These are phyloP conservation scores for Trichosporon asahii DNA, from an alignment of 1,284 basidiomycete genomes.

Conservation along the genomic window DNA sequence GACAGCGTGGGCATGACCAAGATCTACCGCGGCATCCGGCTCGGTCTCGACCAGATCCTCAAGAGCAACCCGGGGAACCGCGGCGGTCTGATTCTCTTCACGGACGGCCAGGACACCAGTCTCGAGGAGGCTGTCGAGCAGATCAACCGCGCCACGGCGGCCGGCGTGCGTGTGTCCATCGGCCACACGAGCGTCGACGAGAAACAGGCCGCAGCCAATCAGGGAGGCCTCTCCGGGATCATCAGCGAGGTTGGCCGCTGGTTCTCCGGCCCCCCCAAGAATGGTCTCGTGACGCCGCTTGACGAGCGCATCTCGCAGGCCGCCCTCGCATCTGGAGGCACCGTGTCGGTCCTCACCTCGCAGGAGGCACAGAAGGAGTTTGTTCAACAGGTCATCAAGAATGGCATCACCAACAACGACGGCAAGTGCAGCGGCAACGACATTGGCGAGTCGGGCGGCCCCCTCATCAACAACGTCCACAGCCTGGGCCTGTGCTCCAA, in stretches of 20 bases:
- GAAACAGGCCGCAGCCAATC: too few species aligned
- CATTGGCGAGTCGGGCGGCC: neutral
- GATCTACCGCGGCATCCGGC: neutral
- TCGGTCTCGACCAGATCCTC: neutral
- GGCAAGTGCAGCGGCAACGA: slow-evolving; percentile 13
- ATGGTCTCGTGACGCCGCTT: neutral
- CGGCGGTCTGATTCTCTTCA: slow-evolving; percentile 8
- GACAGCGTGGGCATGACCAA: neutral
- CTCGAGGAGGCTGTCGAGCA: neutral
- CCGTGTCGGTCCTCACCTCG: neutral
- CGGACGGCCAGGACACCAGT: slow-evolving; percentile 2
- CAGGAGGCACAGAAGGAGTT: neutral
- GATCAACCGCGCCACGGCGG: neutral
- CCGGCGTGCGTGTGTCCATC: slow-evolving; percentile 4
- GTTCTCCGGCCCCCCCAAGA: neutral
- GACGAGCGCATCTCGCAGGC: neutral
- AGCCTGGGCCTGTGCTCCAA: slow-evolving; percentile 15
- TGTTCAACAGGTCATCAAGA: neutral
- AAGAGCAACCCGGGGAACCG: neutral
- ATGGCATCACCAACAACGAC: slow-evolving; percentile 19
- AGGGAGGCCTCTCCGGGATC: too few species aligned
- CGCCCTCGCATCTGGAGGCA: neutral
- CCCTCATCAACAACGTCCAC: slow-evolving; percentile 5
- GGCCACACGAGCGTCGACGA: neutral
- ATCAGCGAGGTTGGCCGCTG: neutral